Conservation (phyloP, 495 filamentous ascomycete genomes). For the Lasiosphaeria ovina region DNA sequence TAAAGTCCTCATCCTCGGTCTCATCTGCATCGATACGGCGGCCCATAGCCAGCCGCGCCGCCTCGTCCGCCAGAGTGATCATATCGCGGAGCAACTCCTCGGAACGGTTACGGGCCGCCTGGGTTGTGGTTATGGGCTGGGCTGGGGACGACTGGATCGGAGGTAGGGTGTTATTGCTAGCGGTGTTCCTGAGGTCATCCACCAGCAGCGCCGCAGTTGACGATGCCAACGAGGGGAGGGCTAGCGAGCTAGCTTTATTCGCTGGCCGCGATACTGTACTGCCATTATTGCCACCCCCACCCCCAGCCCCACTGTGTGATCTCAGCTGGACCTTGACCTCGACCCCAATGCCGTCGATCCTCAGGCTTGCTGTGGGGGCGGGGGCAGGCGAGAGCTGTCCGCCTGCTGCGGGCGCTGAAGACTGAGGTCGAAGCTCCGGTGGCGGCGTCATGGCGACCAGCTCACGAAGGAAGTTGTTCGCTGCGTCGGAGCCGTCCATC, state of each 20-base stretch:
- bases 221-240: conserved; percentile 19
- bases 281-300: neutral
- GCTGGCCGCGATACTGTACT: neutral
- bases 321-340: conserved; percentile 44
- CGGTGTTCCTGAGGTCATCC: conserved; percentile 5
- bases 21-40: conserved; percentile 36
- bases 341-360: conserved; percentile 45
- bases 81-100: conserved; percentile 45
- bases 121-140: neutral
- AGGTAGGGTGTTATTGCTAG: conserved; percentile 19
- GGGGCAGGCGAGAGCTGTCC: neutral
- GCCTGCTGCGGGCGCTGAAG: neutral
- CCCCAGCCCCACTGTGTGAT: neutral
- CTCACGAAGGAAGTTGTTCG: conserved; percentile 69
- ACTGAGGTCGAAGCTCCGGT: conserved; percentile 24
- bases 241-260: neutral
- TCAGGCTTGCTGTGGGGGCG: conserved; percentile 18
- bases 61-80: conserved; percentile 40
- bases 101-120: conserved; percentile 27
- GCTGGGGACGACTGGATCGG: conserved; percentile 15
- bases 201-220: conserved; percentile 2
- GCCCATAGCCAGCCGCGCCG: conserved; percentile 29
- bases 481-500: conserved; percentile 79
- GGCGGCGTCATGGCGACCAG: conserved; percentile 43
- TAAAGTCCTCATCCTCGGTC: conserved; percentile 48